phyloP scores from a whole-genome alignment of 768 basidiomycete genomes.

The Asterophora parasitica region DNA sequence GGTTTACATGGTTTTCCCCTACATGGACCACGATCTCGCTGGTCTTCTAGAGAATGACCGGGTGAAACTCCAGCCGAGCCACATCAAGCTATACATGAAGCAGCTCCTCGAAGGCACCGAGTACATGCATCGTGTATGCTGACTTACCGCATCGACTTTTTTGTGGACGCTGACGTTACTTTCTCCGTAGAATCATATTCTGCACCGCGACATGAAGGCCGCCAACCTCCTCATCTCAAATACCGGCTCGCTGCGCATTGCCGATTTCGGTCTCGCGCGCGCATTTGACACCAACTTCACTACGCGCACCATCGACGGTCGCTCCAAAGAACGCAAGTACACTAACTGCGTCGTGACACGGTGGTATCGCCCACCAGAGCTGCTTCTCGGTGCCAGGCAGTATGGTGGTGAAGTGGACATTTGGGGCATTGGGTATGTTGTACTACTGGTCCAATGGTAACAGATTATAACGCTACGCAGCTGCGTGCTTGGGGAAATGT shows the following conservation, averaged over 20 bases:
- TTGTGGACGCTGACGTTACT: slow-evolving; percentile 9
- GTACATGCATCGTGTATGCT: slow-evolving; percentile 86
- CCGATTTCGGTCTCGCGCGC: slow-evolving; percentile 95
- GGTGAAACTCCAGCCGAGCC: slow-evolving; percentile 74
- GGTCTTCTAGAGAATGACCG: slow-evolving; percentile 90
- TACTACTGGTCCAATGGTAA: neutral
- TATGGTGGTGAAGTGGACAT: slow-evolving; percentile 96
- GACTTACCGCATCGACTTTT: slow-evolving; percentile 3
- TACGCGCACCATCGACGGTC: slow-evolving; percentile 32
- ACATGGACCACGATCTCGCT: slow-evolving; percentile 99
- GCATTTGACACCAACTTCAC: slow-evolving; percentile 56
- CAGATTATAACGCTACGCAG: slow-evolving; percentile 32
- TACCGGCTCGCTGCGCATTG: slow-evolving; percentile 75
- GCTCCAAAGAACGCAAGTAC: slow-evolving; percentile 63
- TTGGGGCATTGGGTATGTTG: slow-evolving; percentile 89
- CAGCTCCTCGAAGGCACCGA: slow-evolving; percentile 95
- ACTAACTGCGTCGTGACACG: slow-evolving; percentile 95
- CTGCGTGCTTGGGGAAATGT: slow-evolving; percentile 98
- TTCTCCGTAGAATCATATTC: slow-evolving; percentile 74
- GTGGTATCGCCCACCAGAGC: slow-evolving; percentile 93
- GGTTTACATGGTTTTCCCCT: slow-evolving; percentile 98
- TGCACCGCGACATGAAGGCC: slow-evolving; percentile 99
- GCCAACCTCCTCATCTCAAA: slow-evolving; percentile 95
- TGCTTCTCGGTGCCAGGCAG: slow-evolving; percentile 81
- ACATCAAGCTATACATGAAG: slow-evolving; percentile 95